Evolutionary conservation across 1,284 basidiomycete species (phyloP).

Genomic region (Inonotus obliquus): DNA sequence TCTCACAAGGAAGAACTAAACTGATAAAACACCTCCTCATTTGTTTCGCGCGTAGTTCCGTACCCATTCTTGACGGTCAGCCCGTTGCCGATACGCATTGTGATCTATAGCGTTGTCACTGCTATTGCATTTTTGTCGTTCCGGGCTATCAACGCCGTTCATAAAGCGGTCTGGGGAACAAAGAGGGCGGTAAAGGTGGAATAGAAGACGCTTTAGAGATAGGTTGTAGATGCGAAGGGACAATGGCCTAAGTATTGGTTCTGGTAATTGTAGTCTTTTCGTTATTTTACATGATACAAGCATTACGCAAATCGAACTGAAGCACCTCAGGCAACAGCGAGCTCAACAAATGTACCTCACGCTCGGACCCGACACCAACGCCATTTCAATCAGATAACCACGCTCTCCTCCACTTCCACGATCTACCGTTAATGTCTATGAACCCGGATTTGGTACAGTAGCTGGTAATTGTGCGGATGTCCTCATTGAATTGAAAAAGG

Average conservation of each 20-base stretch:
- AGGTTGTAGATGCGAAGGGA: neutral
- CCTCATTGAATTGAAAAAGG: slow-evolving; percentile 96
- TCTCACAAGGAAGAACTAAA: neutral
- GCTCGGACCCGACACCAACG: no score
- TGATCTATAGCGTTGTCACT: slow-evolving; percentile 55
- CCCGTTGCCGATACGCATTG: slow-evolving; percentile 45
- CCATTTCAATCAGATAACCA: neutral
- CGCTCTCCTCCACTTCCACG: slow-evolving; percentile 48
- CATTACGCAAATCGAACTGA: no score
- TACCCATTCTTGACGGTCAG: slow-evolving; percentile 77
- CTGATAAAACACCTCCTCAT: no score
- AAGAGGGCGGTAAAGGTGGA: neutral
- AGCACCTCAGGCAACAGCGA: no score
- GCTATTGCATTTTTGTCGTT: slow-evolving; percentile 55
- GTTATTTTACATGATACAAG: no score
- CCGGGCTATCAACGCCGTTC: slow-evolving; percentile 46
- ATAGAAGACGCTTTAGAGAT: neutral
- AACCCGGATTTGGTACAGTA: slow-evolving; percentile 85
- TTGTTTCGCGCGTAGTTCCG: slow-evolving; percentile 46
- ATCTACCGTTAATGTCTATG: slow-evolving; percentile 71
- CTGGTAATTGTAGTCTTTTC: no score
- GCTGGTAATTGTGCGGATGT: slow-evolving; percentile 87
- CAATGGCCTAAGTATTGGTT: no score
- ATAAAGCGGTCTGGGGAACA: slow-evolving; percentile 17
- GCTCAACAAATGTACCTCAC: no score